Percentiles rank a stretch among this genome's conserved stretches.
phyloP scores from a whole-genome alignment of 2,329 filamentous ascomycete species.

The Didymella exigua region DNA sequence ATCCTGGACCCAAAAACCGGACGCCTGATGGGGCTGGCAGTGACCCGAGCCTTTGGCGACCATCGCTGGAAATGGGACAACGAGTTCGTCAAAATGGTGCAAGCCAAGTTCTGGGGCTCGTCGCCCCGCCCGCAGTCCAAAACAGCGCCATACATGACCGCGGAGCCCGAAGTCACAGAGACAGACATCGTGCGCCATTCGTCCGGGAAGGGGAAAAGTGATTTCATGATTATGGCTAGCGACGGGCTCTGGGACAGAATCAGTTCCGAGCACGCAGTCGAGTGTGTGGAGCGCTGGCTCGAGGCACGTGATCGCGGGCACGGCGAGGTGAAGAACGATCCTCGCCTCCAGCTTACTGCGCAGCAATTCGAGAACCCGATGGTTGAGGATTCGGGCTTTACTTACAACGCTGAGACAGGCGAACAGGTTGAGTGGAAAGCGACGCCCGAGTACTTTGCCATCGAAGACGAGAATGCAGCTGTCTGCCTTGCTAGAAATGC shows the following conservation, averaged over 20 bases:
- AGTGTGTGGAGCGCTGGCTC: constrained; percentile 63
- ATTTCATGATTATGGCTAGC: constrained; percentile 69
- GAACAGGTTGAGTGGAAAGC: constrained; percentile 50
- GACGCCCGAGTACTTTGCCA: constrained; percentile 53
- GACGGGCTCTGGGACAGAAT: constrained; percentile 72
- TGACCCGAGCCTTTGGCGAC: constrained; percentile 72
- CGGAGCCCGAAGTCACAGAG: constrained; percentile 67
- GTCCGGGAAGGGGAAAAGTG: constrained; percentile 34
- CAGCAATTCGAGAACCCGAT: constrained; percentile 13
- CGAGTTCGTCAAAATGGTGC: constrained; percentile 54
- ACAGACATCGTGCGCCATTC: constrained; percentile 53
- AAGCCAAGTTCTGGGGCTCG: constrained; percentile 58
- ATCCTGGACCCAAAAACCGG: constrained; percentile 61
- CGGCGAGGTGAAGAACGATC: constrained; percentile 26
- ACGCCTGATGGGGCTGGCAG: constrained; percentile 65
- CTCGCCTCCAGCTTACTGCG: constrained; percentile 13
- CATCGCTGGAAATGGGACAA: constrained; percentile 70
- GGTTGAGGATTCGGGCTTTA: constrained; percentile 40
- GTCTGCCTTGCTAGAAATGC: constrained; percentile 60
- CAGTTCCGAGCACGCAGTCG: constrained; percentile 62
- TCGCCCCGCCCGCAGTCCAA: constrained; percentile 51
- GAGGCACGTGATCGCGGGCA: constrained; percentile 42
- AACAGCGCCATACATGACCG: constrained; percentile 71
- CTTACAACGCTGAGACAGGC: constrained; percentile 42
- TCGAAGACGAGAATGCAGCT: constrained; percentile 60